phyloP scores from a whole-genome alignment of 2,329 filamentous ascomycete species.

The Fusarium compactum region DNA sequence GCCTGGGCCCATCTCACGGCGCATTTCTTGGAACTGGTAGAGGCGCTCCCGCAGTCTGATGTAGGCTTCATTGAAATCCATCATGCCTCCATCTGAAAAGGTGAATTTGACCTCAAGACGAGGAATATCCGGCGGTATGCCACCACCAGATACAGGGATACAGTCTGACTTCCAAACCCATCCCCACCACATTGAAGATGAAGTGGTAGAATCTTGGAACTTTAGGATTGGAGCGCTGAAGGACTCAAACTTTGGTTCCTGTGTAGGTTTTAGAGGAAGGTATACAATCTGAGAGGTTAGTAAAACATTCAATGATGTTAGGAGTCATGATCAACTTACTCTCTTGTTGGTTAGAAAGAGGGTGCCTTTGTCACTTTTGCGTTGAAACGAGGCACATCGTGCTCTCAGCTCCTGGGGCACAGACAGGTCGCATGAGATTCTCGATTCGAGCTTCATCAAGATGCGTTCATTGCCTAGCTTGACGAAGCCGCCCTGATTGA shows the following conservation, averaged over 20 bases:
- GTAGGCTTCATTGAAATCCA: conserved; percentile 86
- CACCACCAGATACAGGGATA: conserved; percentile 84
- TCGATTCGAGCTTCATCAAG: conserved; percentile 81
- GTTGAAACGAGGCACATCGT: conserved; percentile 71
- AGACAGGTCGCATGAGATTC: conserved; percentile 81
- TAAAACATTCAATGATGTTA: conserved; percentile 1
- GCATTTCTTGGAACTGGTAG: conserved; percentile 82
- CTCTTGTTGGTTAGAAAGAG: conserved; percentile 88
- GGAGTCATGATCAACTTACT: conserved; percentile 62
- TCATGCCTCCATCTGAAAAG: conserved; percentile 96
- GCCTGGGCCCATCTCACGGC: conserved; percentile 73
- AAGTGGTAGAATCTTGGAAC: conserved; percentile 84
- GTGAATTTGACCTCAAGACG: conserved; percentile 85
- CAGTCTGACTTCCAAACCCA: conserved; percentile 89
- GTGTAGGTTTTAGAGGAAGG: conserved; percentile 77
- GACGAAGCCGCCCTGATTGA: conserved; percentile 82
- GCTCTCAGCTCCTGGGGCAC: conserved; percentile 73
- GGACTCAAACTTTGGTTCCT: conserved; percentile 75
- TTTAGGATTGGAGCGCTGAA: conserved; percentile 92
- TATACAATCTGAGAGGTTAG: conserved; percentile 78
- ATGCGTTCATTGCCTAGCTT: conserved; percentile 86
- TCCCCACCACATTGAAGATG: conserved; percentile 88
- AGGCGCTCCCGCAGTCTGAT: conserved; percentile 87
- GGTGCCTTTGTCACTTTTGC: conserved; percentile 79
- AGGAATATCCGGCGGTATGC: conserved; percentile 79